phyloP scores from a whole-genome alignment of 2,329 filamentous ascomycete genomes.

The Penicillium sp. region DNA sequence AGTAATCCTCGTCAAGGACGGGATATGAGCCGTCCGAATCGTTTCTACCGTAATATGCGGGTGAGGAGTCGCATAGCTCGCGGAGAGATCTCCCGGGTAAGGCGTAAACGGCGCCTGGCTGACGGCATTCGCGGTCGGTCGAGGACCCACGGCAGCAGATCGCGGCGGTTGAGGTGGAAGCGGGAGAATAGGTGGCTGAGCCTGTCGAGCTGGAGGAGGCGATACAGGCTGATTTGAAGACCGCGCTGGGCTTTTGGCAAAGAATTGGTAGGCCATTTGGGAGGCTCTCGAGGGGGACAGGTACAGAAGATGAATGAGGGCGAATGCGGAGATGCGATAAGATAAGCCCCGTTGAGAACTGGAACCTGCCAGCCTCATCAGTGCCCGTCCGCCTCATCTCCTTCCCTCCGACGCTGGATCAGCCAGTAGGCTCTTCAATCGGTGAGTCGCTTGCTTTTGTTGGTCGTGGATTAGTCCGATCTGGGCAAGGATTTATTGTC shows the following conservation, averaged over 20 bases:
- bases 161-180: slow-evolving; percentile 38
- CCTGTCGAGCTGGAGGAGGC: slow-evolving; percentile 26
- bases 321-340: slow-evolving; percentile 47
- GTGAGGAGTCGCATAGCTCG: slow-evolving; percentile 44
- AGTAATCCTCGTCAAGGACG: slow-evolving; percentile 63
- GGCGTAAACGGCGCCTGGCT: slow-evolving; percentile 37
- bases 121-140: slow-evolving; percentile 30
- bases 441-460: slow-evolving; percentile 21
- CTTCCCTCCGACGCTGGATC: slow-evolving; percentile 15
- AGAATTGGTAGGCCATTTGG: slow-evolving; percentile 47
- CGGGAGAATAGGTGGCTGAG: slow-evolving; percentile 40
- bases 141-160: slow-evolving; percentile 32
- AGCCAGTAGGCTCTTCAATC: slow-evolving; percentile 23
- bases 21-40: slow-evolving; percentile 60
- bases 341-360: slow-evolving; percentile 32
- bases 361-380: slow-evolving; percentile 33
- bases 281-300: slow-evolving; percentile 7
- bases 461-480: neutral
- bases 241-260: slow-evolving; percentile 41
- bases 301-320: slow-evolving; percentile 15
- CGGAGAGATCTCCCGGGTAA: slow-evolving; percentile 39
- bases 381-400: slow-evolving; percentile 22
- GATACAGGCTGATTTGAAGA: slow-evolving; percentile 33
- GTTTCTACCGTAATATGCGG: slow-evolving; percentile 61
- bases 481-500: neutral